phyloP scores from a whole-genome alignment of 345 rosid species.

The Citrus inodora region DNA sequence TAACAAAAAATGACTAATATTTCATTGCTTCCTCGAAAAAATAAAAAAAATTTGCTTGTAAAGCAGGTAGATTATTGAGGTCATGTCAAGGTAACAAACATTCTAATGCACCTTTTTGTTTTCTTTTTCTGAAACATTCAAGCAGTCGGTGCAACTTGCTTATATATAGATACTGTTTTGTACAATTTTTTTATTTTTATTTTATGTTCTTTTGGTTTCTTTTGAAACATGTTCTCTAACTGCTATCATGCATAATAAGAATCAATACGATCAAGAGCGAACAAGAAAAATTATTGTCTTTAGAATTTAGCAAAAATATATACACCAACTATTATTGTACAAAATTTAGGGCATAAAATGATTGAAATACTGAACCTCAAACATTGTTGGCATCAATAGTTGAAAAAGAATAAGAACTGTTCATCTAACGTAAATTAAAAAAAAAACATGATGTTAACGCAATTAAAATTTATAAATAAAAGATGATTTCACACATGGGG shows the following conservation, averaged over 20 bases:
- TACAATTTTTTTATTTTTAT: neutral
- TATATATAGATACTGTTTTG: neutral
- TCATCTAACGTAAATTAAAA: too few relatives aligned
- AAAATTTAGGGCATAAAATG: neutral
- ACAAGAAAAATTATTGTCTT: neutral
- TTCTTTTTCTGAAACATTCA: neutral
- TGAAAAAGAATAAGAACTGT: neutral
- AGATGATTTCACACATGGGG: too few relatives aligned
- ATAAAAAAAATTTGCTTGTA: neutral
- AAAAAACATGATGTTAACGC: too few relatives aligned
- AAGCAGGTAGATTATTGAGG: neutral
- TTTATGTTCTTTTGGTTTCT: neutral
- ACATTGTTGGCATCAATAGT: neutral
- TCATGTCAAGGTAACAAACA: conserved; percentile 1
- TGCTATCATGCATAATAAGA: neutral
- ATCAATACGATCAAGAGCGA: neutral
- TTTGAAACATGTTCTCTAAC: neutral
- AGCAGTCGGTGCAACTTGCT: neutral
- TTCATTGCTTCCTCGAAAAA: neutral
- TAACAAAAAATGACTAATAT: neutral
- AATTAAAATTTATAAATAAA: too few relatives aligned
- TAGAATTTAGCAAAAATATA: neutral
- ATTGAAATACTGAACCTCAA: neutral
- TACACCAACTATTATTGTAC: neutral
- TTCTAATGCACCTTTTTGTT: neutral